A percentile compares a stretch with the other conserved stretches of the same genome.
Conservation (phyloP, 2,329 filamentous ascomycete species). For the Phaeoacremonium minimum region DNA sequence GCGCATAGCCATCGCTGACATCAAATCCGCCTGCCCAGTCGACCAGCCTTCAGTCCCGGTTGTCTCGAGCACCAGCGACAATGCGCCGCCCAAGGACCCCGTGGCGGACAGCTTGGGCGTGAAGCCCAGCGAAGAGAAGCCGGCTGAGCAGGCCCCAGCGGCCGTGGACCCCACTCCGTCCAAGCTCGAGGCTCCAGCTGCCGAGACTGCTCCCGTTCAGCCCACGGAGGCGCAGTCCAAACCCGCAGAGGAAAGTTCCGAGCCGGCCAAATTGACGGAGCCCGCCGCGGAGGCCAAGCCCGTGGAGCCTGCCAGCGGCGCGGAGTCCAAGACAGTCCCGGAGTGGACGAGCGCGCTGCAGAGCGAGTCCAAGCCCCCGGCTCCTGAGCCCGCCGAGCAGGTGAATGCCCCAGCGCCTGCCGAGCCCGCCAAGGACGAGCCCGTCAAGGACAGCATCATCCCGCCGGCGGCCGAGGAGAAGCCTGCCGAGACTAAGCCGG, state of each 20-base stretch:
- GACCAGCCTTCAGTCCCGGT: slow-evolving; percentile 1
- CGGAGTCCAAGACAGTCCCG: not conserved
- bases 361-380: slow-evolving; percentile 1
- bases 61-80: slow-evolving; percentile 3
- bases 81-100: slow-evolving; percentile 7
- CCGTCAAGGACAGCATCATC: slow-evolving; percentile 3
- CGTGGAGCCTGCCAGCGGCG: not conserved
- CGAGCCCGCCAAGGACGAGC: slow-evolving; percentile 4
- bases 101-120: slow-evolving; percentile 1
- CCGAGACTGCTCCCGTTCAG: not conserved
- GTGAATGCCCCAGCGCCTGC: slow-evolving; percentile 3
- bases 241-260: not conserved
- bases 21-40: slow-evolving; percentile 3
- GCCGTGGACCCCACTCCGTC: not conserved
- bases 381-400: slow-evolving; percentile 6
- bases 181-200: not conserved
- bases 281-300: not conserved
- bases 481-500: slow-evolving; percentile 1
- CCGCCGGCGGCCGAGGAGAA: slow-evolving; percentile 1
- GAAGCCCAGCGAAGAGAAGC: slow-evolving; percentile 2
- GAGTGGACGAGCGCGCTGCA: not conserved
- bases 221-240: not conserved
- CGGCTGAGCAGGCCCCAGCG: slow-evolving; percentile 1
- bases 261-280: not conserved
- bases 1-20: slow-evolving; percentile 5